Conservation (phyloP, 495 filamentous ascomycete genomes). For the Letharia columbiana region DNA sequence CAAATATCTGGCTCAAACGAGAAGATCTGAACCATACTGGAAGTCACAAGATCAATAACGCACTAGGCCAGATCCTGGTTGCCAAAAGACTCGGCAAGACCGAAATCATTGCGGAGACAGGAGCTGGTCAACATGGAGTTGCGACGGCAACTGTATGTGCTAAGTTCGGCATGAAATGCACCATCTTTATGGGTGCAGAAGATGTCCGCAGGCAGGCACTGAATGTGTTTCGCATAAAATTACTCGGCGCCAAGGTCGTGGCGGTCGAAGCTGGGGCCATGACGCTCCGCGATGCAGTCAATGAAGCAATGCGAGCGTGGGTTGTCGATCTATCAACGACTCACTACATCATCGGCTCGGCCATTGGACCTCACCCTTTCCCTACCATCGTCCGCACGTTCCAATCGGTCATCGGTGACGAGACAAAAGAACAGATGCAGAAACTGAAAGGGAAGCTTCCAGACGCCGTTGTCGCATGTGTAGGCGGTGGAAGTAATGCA, state of each 20-base stretch:
- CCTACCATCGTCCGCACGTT: constrained; percentile 93
- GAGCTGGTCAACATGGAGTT: constrained; percentile 94
- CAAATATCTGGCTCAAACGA: constrained; percentile 91
- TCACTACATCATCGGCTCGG: constrained; percentile 92
- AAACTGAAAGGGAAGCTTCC: constrained; percentile 77
- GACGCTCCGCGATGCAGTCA: constrained; percentile 90
- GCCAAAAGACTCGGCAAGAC: constrained; percentile 79
- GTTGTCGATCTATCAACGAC: constrained; percentile 79
- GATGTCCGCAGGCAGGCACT: constrained; percentile 88
- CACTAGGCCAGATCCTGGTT: constrained; percentile 78
- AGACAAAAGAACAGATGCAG: constrained; percentile 84
- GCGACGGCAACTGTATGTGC: constrained; percentile 93
- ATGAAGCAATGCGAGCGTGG: constrained; percentile 86
- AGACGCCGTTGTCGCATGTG: constrained; percentile 92
- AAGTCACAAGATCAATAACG: constrained; percentile 97
- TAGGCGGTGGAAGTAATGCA: constrained; percentile 87
- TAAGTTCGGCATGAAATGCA: constrained; percentile 93
- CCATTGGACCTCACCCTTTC: constrained; percentile 92
- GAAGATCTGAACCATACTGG: constrained; percentile 86
- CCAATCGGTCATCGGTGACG: constrained; percentile 85
- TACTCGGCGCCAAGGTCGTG: constrained; percentile 84
- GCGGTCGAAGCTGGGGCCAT: constrained; percentile 77
- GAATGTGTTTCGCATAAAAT: constrained; percentile 93
- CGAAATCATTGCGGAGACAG: constrained; percentile 91
- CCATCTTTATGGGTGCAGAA: constrained; percentile 92